Conservation (phyloP, 2,329 filamentous ascomycete species). For the Xylariaceae sp. region DNA sequence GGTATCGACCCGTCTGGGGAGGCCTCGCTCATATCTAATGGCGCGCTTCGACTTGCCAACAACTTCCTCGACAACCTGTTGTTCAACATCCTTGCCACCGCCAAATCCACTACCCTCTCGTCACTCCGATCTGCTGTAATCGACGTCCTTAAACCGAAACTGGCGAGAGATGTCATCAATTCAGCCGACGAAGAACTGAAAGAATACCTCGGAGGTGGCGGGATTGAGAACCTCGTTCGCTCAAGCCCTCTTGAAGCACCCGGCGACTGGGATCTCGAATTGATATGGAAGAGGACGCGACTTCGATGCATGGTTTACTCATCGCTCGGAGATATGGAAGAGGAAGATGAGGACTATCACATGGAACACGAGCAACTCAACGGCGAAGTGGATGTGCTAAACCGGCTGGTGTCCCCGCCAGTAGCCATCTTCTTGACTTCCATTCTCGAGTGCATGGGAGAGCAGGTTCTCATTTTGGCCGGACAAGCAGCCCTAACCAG, state of each 20-base stretch:
- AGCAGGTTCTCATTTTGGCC: constrained; percentile 81
- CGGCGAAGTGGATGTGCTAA: constrained; percentile 47
- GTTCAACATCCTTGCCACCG: constrained; percentile 78
- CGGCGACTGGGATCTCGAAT: constrained; percentile 78
- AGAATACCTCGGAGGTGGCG: constrained; percentile 76
- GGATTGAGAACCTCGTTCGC: constrained; percentile 64
- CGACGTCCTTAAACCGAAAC: constrained; percentile 81
- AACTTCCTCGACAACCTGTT: constrained; percentile 89
- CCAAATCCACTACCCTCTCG: constrained; percentile 70
- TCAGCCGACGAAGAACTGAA: constrained; percentile 81
- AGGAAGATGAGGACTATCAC: constrained; percentile 90
- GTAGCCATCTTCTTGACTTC: constrained; percentile 95
- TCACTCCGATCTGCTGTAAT: constrained; percentile 74
- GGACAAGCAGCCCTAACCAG: constrained; percentile 76
- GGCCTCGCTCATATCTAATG: constrained; percentile 64
- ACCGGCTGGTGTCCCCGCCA: constrained; percentile 74
- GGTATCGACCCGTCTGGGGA: constrained; percentile 60
- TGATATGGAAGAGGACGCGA: constrained; percentile 89
- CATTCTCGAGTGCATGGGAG: constrained; percentile 87
- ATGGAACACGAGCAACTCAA: constrained; percentile 74
- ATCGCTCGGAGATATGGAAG: constrained; percentile 91
- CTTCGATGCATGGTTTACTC: constrained; percentile 98
- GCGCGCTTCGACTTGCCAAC: constrained; percentile 75
- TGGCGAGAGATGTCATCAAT: constrained; percentile 77
- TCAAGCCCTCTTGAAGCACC: constrained; percentile 46